Evolutionary conservation across 768 basidiomycete species (phyloP), one percentile per base, ranked within the genome.

Genomic region (Rhizopogon rudus): DNA sequence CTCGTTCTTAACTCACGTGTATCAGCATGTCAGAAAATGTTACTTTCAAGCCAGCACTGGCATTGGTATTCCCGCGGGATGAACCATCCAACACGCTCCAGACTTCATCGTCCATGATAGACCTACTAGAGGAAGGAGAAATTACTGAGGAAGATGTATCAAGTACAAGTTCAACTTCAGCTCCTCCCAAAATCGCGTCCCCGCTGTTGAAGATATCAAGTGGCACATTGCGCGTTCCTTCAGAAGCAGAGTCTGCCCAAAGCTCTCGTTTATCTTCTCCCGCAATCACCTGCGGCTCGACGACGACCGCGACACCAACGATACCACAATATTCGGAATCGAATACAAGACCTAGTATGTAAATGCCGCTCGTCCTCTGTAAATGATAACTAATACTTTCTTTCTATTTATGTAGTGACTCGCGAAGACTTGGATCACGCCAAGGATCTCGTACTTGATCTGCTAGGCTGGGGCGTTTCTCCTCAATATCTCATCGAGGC

Each of bases 391-490:
- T 48, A 2, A 48, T 35, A 22, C 31, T 48, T 57, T 29, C 4
- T 6, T 40, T 13, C 31, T 31, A 31, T 6, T 31, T 33, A 7
- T 33, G 2, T 50, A 80, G 78, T 80, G 63, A 70, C 77, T 12
- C 63, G 63, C 42, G 70, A 71, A 40, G 73, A 79, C 17, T 67
- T 79, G 45, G 71, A 77, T 29, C 66, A 63, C 16, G 77, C 78
- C 44, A 79, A 79, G 57, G 64, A 65, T 14, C 65, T 80, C 33
- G 75, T 82, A n/a, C 72, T 81, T 29, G 81, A 81, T 61, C 70
- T 82, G n/a, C 68, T 82, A 6, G 78, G 81, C 12, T 81, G 79
- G 79, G 79, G 79, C 22, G 79, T 81, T 25, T 62, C 70, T 5
- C 75, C 78, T 1, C 77, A 81, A 64, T 77, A 79, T 60, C 71